phyloP scores from a whole-genome alignment of 2,329 filamentous ascomycete species.

The Trichophyton schoenleinii region DNA sequence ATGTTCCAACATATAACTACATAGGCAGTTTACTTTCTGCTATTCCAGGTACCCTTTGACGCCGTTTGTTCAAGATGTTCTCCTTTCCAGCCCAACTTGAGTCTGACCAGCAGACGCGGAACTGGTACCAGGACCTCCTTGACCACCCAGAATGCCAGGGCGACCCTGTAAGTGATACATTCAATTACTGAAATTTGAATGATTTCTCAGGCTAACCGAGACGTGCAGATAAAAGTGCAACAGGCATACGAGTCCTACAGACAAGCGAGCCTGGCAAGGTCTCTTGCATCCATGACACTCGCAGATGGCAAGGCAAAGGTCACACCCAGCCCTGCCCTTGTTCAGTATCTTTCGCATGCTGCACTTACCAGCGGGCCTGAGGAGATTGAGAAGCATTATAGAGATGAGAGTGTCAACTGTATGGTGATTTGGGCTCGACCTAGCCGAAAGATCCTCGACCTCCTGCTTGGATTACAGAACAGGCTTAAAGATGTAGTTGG shows the following conservation, averaged over 20 bases:
- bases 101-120: slow-evolving; percentile 3
- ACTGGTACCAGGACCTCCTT: slow-evolving; percentile 9
- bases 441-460: slow-evolving; percentile 2
- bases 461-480: slow-evolving; percentile 5
- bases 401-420: slow-evolving; percentile 4
- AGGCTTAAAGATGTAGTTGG: slow-evolving; percentile 3
- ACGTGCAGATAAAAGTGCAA: slow-evolving; percentile 4
- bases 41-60: background rate
- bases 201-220: background rate
- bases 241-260: slow-evolving; percentile 8
- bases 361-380: background rate
- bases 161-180: slow-evolving; percentile 4
- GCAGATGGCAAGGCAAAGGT: slow-evolving; percentile 3
- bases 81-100: slow-evolving; percentile 9
- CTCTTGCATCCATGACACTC: background rate
- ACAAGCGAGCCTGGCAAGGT: slow-evolving; percentile 4
- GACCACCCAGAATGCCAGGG: slow-evolving; percentile 9
- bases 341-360: slow-evolving; percentile 2
- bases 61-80: slow-evolving; percentile 4
- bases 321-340: slow-evolving; percentile 6
- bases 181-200: background rate
- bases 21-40: too few relatives aligned
- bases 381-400: background rate
- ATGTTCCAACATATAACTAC: background rate
- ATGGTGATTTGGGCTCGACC: slow-evolving; percentile 10